Evolutionary conservation across 106 monocot genomes (phyloP).

Genomic region (Amphibolis antarctica): DNA sequence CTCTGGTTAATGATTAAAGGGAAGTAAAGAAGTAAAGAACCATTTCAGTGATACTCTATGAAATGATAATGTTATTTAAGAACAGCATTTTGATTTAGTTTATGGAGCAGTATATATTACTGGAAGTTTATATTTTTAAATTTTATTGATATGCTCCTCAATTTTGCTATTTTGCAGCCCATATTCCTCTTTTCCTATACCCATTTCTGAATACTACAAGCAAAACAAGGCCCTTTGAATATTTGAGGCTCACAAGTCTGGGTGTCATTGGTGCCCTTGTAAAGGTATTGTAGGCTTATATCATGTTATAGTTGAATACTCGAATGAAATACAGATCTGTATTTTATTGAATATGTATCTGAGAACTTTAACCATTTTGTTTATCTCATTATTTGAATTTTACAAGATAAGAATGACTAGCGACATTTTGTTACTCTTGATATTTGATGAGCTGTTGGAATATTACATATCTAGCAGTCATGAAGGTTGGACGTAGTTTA

Average conservation of each 20-base stretch:
- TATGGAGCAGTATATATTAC: not conserved
- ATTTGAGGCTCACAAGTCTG: constrained; percentile 87
- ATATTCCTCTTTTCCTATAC: constrained; percentile 88
- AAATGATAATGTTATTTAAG: too few species aligned
- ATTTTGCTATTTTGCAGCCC: constrained; percentile 46
- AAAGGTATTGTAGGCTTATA: constrained; percentile 80
- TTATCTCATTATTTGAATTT: too few species aligned
- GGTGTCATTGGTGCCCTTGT: constrained; percentile 97
- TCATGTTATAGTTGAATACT: not conserved
- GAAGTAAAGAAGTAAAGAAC: too few species aligned
- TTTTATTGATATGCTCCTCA: not conserved
- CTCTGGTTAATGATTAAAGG: too few species aligned
- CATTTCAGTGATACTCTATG: too few species aligned
- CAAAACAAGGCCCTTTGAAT: constrained; percentile 89
- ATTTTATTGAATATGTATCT: not conserved
- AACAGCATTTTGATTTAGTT: too few species aligned
- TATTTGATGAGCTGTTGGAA: too few species aligned
- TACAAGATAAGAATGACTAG: too few species aligned
- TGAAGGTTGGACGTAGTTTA: too few species aligned
- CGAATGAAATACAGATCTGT: not conserved
- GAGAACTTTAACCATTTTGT: too few species aligned
- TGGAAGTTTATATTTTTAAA: not conserved
- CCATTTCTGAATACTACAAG: constrained; percentile 93
- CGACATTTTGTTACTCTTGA: too few species aligned
- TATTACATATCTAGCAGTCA: too few species aligned